Conservation (phyloP, 805 yeast species). For the Ogataea siamensis region DNA sequence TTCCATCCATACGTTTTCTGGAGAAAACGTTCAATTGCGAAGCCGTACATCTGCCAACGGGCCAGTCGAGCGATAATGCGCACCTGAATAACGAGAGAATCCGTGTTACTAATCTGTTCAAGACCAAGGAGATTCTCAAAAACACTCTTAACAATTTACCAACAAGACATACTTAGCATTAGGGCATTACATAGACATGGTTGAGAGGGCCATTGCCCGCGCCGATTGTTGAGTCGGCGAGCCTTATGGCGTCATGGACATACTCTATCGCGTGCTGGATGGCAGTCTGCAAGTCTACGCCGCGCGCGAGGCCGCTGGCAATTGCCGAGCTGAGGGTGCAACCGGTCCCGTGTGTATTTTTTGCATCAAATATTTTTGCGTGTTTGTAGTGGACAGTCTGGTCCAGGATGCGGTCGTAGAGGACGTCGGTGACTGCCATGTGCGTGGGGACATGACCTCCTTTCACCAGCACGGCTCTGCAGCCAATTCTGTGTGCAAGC, state of each 20-base stretch:
- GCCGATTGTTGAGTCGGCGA: constrained; percentile 42
- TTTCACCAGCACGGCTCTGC: constrained; percentile 54
- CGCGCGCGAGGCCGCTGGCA: constrained; percentile 67
- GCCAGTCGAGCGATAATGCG: constrained; percentile 92
- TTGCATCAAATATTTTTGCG: constrained; percentile 39
- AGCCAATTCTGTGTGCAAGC: constrained; percentile 33
- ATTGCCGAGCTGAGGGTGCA: constrained; percentile 81
- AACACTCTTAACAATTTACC: constrained; percentile 49
- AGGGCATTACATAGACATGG: constrained; percentile 38
- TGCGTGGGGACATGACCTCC: constrained; percentile 72
- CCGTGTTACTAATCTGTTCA: constrained; percentile 73
- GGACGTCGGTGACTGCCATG: constrained; percentile 46
- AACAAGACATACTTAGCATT: constrained; percentile 10
- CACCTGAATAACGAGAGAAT: constrained; percentile 86
- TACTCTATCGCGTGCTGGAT: constrained; percentile 58
- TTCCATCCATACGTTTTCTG: constrained; percentile 82
- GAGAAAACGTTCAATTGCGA: constrained; percentile 82
- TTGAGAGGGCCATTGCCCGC: constrained; percentile 72
- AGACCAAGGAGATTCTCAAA: constrained; percentile 62
- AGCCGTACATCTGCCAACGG: constrained; percentile 95
- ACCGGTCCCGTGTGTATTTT: constrained; percentile 82
- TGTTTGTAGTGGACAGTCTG: constrained; percentile 46
- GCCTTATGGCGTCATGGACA: constrained; percentile 60
- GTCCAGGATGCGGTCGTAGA: constrained; percentile 44
- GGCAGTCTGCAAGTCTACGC: constrained; percentile 43